phyloP scores from a whole-genome alignment of 2,329 filamentous ascomycete genomes.

The Aspergillus udagawae region DNA sequence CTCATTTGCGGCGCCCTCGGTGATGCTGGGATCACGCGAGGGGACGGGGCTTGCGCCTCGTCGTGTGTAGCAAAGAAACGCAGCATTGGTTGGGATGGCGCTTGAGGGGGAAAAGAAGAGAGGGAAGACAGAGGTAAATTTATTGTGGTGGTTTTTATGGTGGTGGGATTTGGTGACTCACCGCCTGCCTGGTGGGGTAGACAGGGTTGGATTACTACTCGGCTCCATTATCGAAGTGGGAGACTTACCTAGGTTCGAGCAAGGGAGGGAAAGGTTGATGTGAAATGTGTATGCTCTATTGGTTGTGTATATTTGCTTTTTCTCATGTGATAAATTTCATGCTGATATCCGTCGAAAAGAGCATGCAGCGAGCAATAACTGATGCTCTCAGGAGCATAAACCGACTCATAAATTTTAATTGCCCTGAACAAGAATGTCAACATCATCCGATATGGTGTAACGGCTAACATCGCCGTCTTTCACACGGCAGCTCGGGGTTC shows the following conservation, averaged over 20 bases:
- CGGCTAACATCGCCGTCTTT: not conserved
- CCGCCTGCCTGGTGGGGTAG: constrained; percentile 10
- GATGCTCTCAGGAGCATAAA: too few species aligned
- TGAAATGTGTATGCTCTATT: not conserved
- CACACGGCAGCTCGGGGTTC: not conserved
- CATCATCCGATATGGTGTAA: not conserved
- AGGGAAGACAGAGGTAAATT: constrained; percentile 20
- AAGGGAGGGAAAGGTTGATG: not conserved
- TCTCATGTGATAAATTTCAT: not conserved
- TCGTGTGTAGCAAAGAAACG: constrained; percentile 90
- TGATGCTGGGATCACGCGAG: constrained; percentile 14
- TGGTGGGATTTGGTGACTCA: constrained; percentile 7
- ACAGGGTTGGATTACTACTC: not conserved
- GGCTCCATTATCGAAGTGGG: too few species aligned
- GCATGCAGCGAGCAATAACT: not conserved
- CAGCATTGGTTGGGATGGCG: constrained; percentile 85
- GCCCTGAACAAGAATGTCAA: not conserved
- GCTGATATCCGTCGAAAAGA: not conserved
- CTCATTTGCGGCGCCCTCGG: constrained; percentile 68
- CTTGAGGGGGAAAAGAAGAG: constrained; percentile 53
- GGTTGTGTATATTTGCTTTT: not conserved
- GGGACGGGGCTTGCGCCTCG: constrained; percentile 43
- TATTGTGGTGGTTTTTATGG: constrained; percentile 9
- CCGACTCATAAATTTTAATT: too few species aligned
- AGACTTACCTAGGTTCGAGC: not conserved